Evolutionary conservation across 73 alveolate genomes (phyloP).

Genomic region (Blepharisma japonicum): DNA sequence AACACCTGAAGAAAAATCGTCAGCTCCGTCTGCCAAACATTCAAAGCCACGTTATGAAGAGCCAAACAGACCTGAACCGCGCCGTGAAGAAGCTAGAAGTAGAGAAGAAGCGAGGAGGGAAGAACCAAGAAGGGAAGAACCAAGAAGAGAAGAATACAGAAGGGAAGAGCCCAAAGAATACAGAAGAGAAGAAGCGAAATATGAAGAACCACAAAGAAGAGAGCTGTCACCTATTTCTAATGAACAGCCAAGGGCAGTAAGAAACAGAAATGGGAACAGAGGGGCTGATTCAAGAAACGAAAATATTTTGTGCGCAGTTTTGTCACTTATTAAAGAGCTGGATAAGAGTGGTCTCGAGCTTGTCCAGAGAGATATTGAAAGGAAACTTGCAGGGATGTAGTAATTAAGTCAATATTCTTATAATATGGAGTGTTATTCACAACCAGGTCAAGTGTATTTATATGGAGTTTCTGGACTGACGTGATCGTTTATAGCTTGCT

Average conservation of each 20-base stretch:
- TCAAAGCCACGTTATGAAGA: no score
- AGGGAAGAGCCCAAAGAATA: background rate
- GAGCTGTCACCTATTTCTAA: background rate
- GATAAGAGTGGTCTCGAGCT: constrained; percentile 75
- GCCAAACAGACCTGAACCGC: no score
- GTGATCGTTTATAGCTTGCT: no score
- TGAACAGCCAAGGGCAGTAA: background rate
- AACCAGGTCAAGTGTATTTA: no score
- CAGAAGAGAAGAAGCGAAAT: constrained; percentile 23
- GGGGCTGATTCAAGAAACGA: constrained; percentile 36
- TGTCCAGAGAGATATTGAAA: constrained; percentile 77
- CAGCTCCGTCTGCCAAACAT: background rate
- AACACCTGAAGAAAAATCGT: constrained; percentile 72
- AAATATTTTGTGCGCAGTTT: constrained; percentile 76
- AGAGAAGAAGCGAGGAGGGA: background rate
- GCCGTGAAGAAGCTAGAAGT: no score
- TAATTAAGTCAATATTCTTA: no score
- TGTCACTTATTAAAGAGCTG: constrained; percentile 75
- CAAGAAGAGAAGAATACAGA: background rate
- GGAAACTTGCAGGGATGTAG: constrained; percentile 37
- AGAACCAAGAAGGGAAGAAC: constrained; percentile 21
- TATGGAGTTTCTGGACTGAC: no score
- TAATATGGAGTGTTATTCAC: no score
- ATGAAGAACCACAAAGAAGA: background rate
- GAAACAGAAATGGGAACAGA: background rate